Conservation (phyloP, 2,329 filamentous ascomycete species). For the Alternaria arbusti region DNA sequence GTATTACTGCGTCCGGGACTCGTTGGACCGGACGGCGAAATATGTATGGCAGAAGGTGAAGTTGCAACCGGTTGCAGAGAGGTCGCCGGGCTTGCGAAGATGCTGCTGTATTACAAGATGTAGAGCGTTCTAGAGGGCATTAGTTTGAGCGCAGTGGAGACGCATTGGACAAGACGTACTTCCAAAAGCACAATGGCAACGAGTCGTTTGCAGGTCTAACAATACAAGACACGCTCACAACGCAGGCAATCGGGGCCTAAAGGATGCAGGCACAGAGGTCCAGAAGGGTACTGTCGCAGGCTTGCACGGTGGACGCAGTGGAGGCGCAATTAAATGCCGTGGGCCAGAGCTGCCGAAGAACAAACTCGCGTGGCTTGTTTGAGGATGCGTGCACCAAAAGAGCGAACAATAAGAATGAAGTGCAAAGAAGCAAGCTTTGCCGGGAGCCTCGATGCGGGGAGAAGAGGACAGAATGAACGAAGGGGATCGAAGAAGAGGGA, state of each 20-base stretch:
- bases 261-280: slow-evolving; percentile 4
- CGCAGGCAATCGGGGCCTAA: slow-evolving; percentile 6
- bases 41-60: slow-evolving; percentile 46
- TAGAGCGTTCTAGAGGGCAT: slow-evolving; percentile 30
- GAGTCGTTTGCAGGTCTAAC: slow-evolving; percentile 23
- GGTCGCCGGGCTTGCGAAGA: slow-evolving; percentile 34
- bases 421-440: slow-evolving; percentile 42
- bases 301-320: slow-evolving; percentile 28
- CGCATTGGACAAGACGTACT: background rate
- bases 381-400: slow-evolving; percentile 45
- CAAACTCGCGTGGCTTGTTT: slow-evolving; percentile 37
- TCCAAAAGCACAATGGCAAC: slow-evolving; percentile 30
- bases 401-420: slow-evolving; percentile 51
- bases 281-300: slow-evolving; percentile 19
- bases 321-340: slow-evolving; percentile 32
- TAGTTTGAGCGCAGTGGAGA: slow-evolving; percentile 5
- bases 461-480: slow-evolving; percentile 48
- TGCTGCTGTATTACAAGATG: slow-evolving; percentile 38
- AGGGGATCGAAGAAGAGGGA: slow-evolving; percentile 41
- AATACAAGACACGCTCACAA: slow-evolving; percentile 22
- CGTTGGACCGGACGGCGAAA: slow-evolving; percentile 49
- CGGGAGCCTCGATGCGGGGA: slow-evolving; percentile 38
- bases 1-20: slow-evolving; percentile 64
- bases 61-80: slow-evolving; percentile 34
- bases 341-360: slow-evolving; percentile 27